These are phyloP conservation scores for Tylopilus intermedius DNA, from an alignment of 768 basidiomycete species.

Conservation along the genomic window DNA sequence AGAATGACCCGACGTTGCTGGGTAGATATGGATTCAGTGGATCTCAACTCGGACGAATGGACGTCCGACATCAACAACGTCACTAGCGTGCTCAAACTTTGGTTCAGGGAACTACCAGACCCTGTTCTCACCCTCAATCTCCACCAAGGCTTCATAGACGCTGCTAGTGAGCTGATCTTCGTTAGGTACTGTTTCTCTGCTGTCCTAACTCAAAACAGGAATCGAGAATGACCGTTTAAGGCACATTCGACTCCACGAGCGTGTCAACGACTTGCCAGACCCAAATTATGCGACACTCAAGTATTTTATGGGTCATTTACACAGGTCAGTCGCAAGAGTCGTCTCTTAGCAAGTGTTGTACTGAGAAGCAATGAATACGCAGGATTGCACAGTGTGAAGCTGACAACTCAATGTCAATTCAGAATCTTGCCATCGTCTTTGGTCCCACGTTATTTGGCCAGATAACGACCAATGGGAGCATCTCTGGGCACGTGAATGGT, in stretches of 20 bases:
- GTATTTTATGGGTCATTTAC: conserved; percentile 89
- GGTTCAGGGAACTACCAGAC: conserved; percentile 94
- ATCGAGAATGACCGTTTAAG: conserved; percentile 92
- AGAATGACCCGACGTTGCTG: conserved; percentile 19
- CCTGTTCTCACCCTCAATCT: conserved; percentile 79
- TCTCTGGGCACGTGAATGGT: conserved; percentile 43
- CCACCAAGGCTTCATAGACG: conserved; percentile 92
- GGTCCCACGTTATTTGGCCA: conserved; percentile 95
- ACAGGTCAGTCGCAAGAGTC: conserved; percentile 52
- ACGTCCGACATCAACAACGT: conserved; percentile 93
- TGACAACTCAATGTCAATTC: conserved; percentile 87
- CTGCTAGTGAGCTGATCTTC: conserved; percentile 65
- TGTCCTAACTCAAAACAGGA: conserved; percentile 39
- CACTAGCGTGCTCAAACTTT: conserved; percentile 89
- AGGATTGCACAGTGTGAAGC: conserved; percentile 74
- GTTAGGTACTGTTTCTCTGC: neutral
- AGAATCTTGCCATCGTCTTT: conserved; percentile 94
- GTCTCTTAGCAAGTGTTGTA: neutral
- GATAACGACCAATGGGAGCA: conserved; percentile 40
- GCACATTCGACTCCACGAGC: conserved; percentile 93
- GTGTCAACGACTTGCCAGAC: conserved; percentile 96
- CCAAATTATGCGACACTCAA: conserved; percentile 98
- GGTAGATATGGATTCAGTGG: conserved; percentile 77
- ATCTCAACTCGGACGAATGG: conserved; percentile 88
- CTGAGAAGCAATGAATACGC: conserved; percentile 11